Percentiles rank a stretch among this genome's conserved stretches.
These are phyloP conservation scores for Trichopus zeylanicus DNA, from an alignment of 116 monocot genomes.

Conservation along the genomic window DNA sequence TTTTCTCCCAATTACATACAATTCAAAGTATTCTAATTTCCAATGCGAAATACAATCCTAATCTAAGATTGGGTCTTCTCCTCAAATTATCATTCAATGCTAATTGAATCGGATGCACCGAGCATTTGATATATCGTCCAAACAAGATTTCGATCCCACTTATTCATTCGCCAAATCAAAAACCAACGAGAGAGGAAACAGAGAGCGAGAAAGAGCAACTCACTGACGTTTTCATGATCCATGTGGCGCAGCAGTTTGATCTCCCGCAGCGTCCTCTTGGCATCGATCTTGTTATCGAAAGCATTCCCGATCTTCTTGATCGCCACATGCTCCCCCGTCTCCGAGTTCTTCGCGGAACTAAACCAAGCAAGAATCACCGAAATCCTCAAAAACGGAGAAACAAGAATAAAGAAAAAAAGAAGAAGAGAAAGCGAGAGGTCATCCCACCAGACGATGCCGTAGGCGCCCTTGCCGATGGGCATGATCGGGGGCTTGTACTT, in stretches of 20 bases:
- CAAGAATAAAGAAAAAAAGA: background rate
- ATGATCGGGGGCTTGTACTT: constrained; percentile 69
- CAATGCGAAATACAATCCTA: too few species aligned
- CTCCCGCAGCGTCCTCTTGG: constrained; percentile 71
- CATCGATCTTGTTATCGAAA: constrained; percentile 63
- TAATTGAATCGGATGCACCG: too few species aligned
- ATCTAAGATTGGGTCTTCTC: too few species aligned
- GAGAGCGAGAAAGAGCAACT: background rate
- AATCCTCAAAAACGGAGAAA: background rate
- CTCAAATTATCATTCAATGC: too few species aligned
- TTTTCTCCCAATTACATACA: too few species aligned
- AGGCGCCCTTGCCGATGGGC: constrained; percentile 71
- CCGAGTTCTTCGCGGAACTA: constrained; percentile 60
- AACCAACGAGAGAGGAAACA: too few species aligned
- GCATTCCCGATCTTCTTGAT: constrained; percentile 77
- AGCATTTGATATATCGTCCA: too few species aligned
- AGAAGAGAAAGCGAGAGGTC: background rate
- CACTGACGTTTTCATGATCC: constrained; percentile 68
- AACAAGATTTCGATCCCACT: too few species aligned
- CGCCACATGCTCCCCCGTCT: constrained; percentile 68
- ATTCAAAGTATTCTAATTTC: too few species aligned
- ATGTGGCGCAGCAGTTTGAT: constrained; percentile 68
- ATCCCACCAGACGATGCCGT: constrained; percentile 65
- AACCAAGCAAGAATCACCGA: background rate
- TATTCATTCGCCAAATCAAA: too few species aligned